Conservation (phyloP, 148 eudicot genomes). For the Spergularia marina region DNA sequence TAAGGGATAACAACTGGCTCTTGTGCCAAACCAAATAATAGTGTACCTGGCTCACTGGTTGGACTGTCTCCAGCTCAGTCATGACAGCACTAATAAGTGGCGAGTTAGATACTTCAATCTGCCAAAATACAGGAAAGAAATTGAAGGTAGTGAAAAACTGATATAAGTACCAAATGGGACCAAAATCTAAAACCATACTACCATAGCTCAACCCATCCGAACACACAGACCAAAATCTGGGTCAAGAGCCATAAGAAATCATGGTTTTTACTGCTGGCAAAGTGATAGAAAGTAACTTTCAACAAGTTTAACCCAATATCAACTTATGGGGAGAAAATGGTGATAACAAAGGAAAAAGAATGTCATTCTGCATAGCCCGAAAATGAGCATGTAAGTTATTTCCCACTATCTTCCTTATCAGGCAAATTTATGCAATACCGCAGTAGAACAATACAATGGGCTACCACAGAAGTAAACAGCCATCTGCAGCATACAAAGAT, state of each 20-base stretch:
- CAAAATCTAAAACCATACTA: not conserved
- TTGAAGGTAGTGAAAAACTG: not conserved
- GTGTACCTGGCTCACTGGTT: constrained; percentile 84
- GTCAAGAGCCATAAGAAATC: not conserved
- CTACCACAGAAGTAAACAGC: not conserved
- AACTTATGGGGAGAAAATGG: not conserved
- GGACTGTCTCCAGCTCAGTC: constrained; percentile 86
- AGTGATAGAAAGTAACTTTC: not conserved
- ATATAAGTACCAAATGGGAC: not conserved
- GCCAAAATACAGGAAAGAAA: constrained; percentile 19
- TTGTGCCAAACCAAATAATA: not conserved
- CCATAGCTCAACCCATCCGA: not conserved
- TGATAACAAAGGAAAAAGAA: not conserved
- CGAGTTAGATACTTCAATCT: constrained; percentile 96
- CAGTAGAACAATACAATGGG: not conserved
- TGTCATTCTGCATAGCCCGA: not conserved
- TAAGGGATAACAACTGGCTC: not conserved
- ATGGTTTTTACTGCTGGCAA: not conserved
- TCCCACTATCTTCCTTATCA: not conserved
- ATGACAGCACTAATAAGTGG: constrained; percentile 93
- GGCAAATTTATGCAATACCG: not conserved
- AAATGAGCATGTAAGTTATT: not conserved
- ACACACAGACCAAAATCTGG: not conserved
- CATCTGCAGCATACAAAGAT: not conserved
- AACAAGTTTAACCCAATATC: not conserved